Conservation (phyloP, 2,329 filamentous ascomycete genomes). For the Colletotrichum orchidophilum region DNA sequence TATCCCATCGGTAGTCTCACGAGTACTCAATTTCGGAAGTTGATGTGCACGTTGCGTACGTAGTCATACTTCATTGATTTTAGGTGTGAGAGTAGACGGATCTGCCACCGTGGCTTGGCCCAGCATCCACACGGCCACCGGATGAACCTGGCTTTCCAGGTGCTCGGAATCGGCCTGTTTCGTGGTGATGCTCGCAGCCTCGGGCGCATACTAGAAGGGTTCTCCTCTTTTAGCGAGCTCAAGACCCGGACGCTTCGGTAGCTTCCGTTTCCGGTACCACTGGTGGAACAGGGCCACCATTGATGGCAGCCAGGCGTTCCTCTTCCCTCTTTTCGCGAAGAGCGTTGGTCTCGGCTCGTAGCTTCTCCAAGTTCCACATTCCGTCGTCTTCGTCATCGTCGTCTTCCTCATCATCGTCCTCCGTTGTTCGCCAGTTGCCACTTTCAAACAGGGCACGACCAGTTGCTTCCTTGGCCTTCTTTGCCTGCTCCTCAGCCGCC, state of each 20-base stretch:
- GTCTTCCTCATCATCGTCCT: conserved; percentile 69
- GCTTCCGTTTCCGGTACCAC: conserved; percentile 6
- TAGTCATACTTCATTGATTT: conserved; percentile 37
- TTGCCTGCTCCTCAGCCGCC: conserved; percentile 89
- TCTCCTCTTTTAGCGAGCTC: conserved; percentile 15
- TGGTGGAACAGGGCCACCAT: conserved; percentile 34
- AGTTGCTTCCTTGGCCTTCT: conserved; percentile 93
- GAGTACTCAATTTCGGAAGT: conserved; percentile 6
- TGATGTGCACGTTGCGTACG: conserved; percentile 28
- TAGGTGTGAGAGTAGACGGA: conserved; percentile 31
- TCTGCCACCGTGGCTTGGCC: conserved; percentile 27
- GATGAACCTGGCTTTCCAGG: conserved; percentile 30
- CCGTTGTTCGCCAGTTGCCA: conserved; percentile 79
- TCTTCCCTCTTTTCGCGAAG: conserved; percentile 80
- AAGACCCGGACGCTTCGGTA: conserved; percentile 31
- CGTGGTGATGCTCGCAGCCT: conserved; percentile 28
- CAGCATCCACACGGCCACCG: conserved; percentile 29
- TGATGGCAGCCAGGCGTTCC: conserved; percentile 62
- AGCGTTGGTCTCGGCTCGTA: conserved; percentile 86
- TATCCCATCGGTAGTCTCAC: conserved; percentile 23
- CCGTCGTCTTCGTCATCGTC: conserved; percentile 58
- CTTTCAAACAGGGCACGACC: conserved; percentile 96
- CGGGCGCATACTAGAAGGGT: conserved; percentile 26
- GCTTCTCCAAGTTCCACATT: conserved; percentile 81
- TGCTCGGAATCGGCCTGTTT: conserved; percentile 36